Conservation (phyloP, 306 rosid genomes). For the Spatholobus suberectus region DNA sequence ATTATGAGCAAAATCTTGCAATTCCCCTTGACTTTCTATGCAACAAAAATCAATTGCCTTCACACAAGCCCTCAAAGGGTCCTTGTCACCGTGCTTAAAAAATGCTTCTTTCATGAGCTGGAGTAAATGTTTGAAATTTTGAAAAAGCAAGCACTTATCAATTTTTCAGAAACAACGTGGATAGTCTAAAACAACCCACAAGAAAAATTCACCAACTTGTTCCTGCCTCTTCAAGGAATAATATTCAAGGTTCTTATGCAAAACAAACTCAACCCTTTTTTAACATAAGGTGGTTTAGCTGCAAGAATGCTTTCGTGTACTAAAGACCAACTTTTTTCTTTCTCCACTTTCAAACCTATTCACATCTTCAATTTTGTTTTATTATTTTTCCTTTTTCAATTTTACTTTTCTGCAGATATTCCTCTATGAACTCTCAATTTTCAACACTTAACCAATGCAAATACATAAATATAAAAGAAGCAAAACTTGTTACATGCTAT, state of each 20-base stretch:
- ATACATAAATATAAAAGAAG: too few relatives aligned
- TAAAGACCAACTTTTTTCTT: too few relatives aligned
- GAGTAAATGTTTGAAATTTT: constrained; percentile 78
- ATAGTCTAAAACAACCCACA: constrained; percentile 34
- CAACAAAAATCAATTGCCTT: constrained; percentile 75
- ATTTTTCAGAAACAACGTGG: constrained; percentile 24
- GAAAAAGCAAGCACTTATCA: constrained; percentile 46
- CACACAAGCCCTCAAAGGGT: constrained; percentile 79
- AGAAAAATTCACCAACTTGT: constrained; percentile 58
- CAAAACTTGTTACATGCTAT: too few relatives aligned
- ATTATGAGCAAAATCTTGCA: constrained; percentile 83
- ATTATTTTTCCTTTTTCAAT: too few relatives aligned
- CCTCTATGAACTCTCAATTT: too few relatives aligned
- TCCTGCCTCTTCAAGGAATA: constrained; percentile 90
- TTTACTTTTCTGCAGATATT: too few relatives aligned
- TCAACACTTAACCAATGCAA: too few relatives aligned
- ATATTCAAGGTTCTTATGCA: constrained; percentile 80
- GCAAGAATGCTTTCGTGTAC: too few relatives aligned
- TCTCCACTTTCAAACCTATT: too few relatives aligned
- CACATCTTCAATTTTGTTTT: too few relatives aligned
- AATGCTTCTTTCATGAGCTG: constrained; percentile 88
- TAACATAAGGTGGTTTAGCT: too few relatives aligned
- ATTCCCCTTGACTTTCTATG: constrained; percentile 83
- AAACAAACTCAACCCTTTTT: constrained; percentile 71
- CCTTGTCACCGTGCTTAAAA: constrained; percentile 91